Conservation (phyloP, 2,329 filamentous ascomycete species). For the Mollisiaceae sp. region DNA sequence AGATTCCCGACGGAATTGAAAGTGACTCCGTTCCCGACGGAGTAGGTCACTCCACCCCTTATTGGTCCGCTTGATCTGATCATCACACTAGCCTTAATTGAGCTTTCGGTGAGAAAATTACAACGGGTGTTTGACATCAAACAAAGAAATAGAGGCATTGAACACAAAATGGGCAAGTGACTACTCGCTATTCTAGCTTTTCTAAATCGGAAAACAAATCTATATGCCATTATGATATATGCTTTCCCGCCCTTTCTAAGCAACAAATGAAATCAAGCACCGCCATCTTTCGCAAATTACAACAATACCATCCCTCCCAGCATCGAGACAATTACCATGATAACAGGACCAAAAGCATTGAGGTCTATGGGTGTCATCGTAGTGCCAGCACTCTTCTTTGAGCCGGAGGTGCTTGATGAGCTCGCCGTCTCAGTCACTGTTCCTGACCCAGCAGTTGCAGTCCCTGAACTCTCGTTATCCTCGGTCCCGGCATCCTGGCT, state of each 20-base stretch:
- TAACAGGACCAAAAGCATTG: not conserved
- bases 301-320: conserved; percentile 13
- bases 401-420: not conserved
- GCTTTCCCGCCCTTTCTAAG: not conserved
- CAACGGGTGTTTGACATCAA: too few relatives aligned
- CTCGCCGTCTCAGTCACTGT: conserved; percentile 29
- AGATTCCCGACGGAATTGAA: conserved; percentile 17
- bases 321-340: conserved; percentile 5
- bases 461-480: conserved; percentile 33
- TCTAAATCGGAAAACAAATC: not conserved
- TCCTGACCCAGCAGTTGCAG: conserved; percentile 35
- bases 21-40: conserved; percentile 14
- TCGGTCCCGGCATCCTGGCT: conserved; percentile 42
- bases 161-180: not conserved
- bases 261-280: not conserved
- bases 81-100: not conserved
- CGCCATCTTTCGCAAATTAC: not conserved
- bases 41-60: not conserved
- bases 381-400: conserved; percentile 10
- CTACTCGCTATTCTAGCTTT: not conserved
- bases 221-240: not conserved
- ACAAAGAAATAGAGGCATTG: too few relatives aligned
- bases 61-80: not conserved
- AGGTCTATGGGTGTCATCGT: not conserved
- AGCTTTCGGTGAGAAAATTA: too few relatives aligned